Evolutionary conservation across 2,329 filamentous ascomycete genomes (phyloP), one percentile per base, ranked within the genome.

Genomic region (Epichloe elymi): DNA sequence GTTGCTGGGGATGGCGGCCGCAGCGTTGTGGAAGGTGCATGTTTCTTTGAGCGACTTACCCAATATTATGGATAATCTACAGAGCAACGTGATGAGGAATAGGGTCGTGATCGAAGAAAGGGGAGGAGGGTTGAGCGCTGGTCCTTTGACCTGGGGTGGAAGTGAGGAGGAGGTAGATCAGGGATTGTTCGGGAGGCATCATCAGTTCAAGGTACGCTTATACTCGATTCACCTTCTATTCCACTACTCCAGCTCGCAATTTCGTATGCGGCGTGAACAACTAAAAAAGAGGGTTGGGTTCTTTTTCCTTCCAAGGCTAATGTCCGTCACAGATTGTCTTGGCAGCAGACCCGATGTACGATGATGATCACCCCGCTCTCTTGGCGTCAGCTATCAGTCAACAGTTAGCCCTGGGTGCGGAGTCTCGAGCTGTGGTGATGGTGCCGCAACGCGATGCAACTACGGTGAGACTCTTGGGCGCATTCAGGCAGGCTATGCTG

Each of bases 331-430:
- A 84, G 73, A 70, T 95, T 50, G 80, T 97, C 42, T 74, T 98
- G 3, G 88, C 82, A 2, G 88, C 91, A 3, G 93, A 98, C 65
- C 79, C 88, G 0, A 71, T 98, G 19, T 97, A 97, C 67, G 88
- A 90, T 44, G 77, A 89, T 46, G 77, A 86, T 4, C 93, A 97
- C 61, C 88, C 91, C 0, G 68, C 65, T 3, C 78, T 93, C 60
- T 75, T 97, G 20, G 81, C 83, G 0, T 73, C 80, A 14, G 83
- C 86, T 14, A 82, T 97, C 43, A 67, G 74, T 10, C 69, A 75
- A 39, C 88, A 89, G 67, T 72, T 96, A 11, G 75, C 74, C 8
- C 67, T 71, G 14, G 72, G 71, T 3, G 51, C 65, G 0, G 69
- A 76, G 30, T 79, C 87, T 2, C 76, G 85, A 37, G 84, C 85